Evolutionary conservation across 1,284 basidiomycete genomes (phyloP).

Genomic region (Ganoderma lucidum): DNA sequence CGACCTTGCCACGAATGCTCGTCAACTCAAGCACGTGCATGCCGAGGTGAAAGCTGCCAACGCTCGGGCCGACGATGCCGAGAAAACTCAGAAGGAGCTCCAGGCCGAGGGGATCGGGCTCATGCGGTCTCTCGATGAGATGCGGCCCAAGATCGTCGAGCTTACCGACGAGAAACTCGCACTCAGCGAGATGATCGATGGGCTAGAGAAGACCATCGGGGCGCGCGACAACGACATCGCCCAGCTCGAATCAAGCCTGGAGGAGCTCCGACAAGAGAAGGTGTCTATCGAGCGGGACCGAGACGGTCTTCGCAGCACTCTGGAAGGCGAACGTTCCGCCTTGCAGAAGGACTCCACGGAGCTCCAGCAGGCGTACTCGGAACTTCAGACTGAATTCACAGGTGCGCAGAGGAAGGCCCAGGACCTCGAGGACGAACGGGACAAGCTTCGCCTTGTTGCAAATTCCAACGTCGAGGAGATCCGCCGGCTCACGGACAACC

Average conservation of each 20-base stretch:
- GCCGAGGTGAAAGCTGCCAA: constrained; percentile 65
- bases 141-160: constrained; percentile 85
- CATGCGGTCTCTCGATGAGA: constrained; percentile 81
- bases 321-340: constrained; percentile 59
- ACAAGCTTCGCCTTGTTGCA: constrained; percentile 60
- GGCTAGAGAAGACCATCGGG: constrained; percentile 59
- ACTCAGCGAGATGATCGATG: constrained; percentile 67
- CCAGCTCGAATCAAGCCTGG: constrained; percentile 65
- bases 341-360: constrained; percentile 59
- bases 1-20: constrained; percentile 59
- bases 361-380: constrained; percentile 66
- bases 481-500: constrained; percentile 53
- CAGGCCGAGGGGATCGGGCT: constrained; percentile 77
- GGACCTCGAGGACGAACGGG: constrained; percentile 66
- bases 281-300: constrained; percentile 54
- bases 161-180: constrained; percentile 74
- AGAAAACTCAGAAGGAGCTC: constrained; percentile 71
- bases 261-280: constrained; percentile 58
- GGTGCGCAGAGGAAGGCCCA: constrained; percentile 56
- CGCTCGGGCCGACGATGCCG: constrained; percentile 76
- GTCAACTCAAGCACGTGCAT: constrained; percentile 67
- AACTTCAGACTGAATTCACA: constrained; percentile 71
- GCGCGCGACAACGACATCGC: constrained; percentile 65
- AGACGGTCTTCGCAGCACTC: constrained; percentile 49
- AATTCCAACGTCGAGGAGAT: constrained; percentile 60